Evolutionary conservation across 2,329 filamentous ascomycete species (phyloP).

Genomic region (Huntiella moniliformis): DNA sequence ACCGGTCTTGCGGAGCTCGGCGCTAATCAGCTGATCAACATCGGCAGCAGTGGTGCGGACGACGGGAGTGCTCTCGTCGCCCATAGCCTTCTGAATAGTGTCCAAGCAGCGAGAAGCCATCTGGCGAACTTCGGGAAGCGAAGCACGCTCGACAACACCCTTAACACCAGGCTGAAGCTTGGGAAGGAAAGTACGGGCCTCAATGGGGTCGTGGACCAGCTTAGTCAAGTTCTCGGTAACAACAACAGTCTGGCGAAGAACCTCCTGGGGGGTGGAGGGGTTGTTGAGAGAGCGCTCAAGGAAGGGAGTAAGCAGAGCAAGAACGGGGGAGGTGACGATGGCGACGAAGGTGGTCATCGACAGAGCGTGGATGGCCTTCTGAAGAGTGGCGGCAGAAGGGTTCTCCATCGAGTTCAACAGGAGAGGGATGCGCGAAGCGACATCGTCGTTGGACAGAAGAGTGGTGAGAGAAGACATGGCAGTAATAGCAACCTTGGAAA

Average conservation of each 20-base stretch:
- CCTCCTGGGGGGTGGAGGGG: conserved; percentile 78
- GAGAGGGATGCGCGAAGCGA: conserved; percentile 76
- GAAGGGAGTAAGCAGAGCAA: conserved; percentile 84
- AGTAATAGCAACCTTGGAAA: conserved; percentile 72
- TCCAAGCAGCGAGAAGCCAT: conserved; percentile 63
- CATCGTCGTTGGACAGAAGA: conserved; percentile 90
- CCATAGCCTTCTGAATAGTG: conserved; percentile 91
- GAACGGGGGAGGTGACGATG: conserved; percentile 82
- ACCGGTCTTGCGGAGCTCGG: conserved; percentile 52
- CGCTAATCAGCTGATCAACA: conserved; percentile 54
- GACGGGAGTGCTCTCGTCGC: conserved; percentile 44
- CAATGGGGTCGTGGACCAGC: conserved; percentile 84
- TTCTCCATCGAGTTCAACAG: conserved; percentile 91
- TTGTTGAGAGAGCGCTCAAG: conserved; percentile 88
- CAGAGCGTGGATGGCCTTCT: conserved; percentile 91
- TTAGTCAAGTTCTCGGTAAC: conserved; percentile 97
- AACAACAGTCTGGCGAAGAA: conserved; percentile 84
- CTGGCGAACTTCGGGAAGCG: conserved; percentile 84
- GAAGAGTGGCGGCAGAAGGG: conserved; percentile 68
- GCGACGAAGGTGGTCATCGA: conserved; percentile 98
- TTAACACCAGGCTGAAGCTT: conserved; percentile 91
- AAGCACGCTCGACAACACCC: conserved; percentile 68
- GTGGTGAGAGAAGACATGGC: conserved; percentile 84
- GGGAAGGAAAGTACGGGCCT: conserved; percentile 85
- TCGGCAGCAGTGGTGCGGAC: conserved; percentile 53